These are phyloP conservation scores for Serpula lacrymans DNA, from an alignment of 768 basidiomycete genomes.

Conservation along the genomic window DNA sequence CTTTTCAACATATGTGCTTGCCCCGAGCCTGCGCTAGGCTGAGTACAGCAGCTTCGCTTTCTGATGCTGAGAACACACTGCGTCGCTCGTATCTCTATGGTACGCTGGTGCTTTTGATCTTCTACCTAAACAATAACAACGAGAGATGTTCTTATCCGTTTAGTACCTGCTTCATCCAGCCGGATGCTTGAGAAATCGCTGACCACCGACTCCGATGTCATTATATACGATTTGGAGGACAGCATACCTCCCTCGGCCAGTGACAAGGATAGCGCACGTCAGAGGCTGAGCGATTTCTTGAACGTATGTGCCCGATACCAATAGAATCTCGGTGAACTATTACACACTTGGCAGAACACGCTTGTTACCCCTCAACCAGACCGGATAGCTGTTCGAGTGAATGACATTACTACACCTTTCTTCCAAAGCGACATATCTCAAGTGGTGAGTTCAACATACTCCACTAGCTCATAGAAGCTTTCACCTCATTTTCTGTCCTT, in stretches of 20 bases:
- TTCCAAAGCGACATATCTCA: conserved; percentile 62
- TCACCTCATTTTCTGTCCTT: neutral
- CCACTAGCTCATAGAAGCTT: conserved; percentile 2
- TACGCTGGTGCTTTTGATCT: conserved; percentile 12
- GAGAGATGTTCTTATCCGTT: no score
- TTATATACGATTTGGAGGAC: conserved; percentile 90
- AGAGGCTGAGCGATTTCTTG: conserved; percentile 52
- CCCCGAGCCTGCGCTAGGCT: no score
- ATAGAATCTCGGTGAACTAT: neutral
- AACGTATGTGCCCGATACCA: conserved; percentile 31
- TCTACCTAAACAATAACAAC: neutral
- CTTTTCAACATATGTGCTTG: no score
- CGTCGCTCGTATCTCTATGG: conserved; percentile 65
- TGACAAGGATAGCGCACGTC: conserved; percentile 60
- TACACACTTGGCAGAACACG: conserved; percentile 19
- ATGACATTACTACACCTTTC: conserved; percentile 61
- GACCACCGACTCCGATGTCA: conserved; percentile 57
- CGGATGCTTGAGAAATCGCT: conserved; percentile 82
- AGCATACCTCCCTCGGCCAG: conserved; percentile 61
- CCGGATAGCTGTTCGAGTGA: conserved; percentile 69
- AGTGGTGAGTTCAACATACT: conserved; percentile 40
- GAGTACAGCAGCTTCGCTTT: no score
- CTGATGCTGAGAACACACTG: conserved; percentile 22
- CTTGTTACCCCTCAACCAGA: conserved; percentile 34
- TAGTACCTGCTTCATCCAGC: conserved; percentile 78